Conservation (phyloP, 2,329 filamentous ascomycete genomes). For the Penicillium olsonii region DNA sequence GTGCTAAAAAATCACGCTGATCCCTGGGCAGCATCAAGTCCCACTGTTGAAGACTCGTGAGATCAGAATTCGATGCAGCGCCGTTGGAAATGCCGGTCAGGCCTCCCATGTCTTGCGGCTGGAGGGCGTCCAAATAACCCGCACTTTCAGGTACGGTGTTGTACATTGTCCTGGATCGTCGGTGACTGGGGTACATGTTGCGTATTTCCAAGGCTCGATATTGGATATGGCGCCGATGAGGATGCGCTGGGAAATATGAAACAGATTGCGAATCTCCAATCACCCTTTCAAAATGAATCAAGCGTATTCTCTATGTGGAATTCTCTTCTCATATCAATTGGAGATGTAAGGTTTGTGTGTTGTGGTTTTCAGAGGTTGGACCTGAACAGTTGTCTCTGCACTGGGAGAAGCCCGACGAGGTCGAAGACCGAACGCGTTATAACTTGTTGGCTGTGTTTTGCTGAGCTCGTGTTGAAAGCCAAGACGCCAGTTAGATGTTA, state of each 20-base stretch:
- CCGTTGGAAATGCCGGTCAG: slow-evolving; percentile 13
- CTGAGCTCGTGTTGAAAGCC: neutral
- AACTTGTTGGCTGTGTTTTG: slow-evolving; percentile 5
- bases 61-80: slow-evolving; percentile 5
- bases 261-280: neutral
- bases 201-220: slow-evolving; percentile 1
- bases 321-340: slow-evolving; percentile 15
- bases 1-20: slow-evolving; percentile 14
- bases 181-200: slow-evolving; percentile 6
- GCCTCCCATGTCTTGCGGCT: slow-evolving; percentile 7
- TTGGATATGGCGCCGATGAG: neutral
- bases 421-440: slow-evolving; percentile 7
- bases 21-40: slow-evolving; percentile 9
- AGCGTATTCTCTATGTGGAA: slow-evolving; percentile 6
- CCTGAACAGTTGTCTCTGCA: neutral
- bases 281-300: slow-evolving; percentile 11
- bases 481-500: neutral
- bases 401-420: neutral
- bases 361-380: slow-evolving; percentile 1
- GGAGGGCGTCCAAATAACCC: neutral
- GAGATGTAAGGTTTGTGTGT: neutral
- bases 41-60: slow-evolving; percentile 7
- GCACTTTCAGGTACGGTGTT: slow-evolving; percentile 5
- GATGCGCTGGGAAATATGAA: neutral
- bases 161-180: slow-evolving; percentile 3